Conservation (phyloP, 148 eudicot species). For the Rhododendron vialii region DNA sequence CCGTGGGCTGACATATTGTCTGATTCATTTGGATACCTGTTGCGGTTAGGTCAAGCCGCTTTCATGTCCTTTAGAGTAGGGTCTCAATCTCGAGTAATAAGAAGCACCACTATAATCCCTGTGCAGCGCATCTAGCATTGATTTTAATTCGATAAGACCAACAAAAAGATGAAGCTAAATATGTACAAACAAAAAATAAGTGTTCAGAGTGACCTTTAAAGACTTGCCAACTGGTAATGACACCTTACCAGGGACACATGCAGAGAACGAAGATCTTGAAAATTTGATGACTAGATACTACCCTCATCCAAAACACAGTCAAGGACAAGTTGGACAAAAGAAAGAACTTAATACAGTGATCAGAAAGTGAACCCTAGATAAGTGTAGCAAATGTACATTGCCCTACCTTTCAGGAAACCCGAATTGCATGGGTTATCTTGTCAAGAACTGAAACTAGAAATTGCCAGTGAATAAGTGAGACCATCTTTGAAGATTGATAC, state of each 20-base stretch:
- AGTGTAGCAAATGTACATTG: not conserved
- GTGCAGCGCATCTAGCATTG: not conserved
- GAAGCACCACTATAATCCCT: no score
- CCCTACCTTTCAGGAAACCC: not conserved
- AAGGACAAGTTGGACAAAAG: not conserved
- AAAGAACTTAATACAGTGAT: not conserved
- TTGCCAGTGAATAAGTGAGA: not conserved
- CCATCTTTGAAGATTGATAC: not conserved
- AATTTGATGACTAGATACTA: not conserved
- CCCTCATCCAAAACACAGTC: not conserved
- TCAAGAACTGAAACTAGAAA: not conserved
- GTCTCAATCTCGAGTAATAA: not conserved
- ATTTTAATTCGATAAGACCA: not conserved
- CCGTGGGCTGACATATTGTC: not conserved
- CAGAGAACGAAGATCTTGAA: not conserved
- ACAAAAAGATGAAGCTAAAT: not conserved
- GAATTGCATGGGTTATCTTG: not conserved
- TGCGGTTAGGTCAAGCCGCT: not conserved
- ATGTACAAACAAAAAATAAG: not conserved
- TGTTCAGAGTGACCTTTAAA: not conserved
- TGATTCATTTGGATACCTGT: constrained; percentile 13
- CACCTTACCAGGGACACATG: not conserved
- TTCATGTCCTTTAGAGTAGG: not conserved
- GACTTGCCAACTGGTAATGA: not conserved
- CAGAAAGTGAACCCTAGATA: not conserved